Evolutionary conservation across 805 yeast species (phyloP).

Genomic region (Metschnikowia aberdeeniae): DNA sequence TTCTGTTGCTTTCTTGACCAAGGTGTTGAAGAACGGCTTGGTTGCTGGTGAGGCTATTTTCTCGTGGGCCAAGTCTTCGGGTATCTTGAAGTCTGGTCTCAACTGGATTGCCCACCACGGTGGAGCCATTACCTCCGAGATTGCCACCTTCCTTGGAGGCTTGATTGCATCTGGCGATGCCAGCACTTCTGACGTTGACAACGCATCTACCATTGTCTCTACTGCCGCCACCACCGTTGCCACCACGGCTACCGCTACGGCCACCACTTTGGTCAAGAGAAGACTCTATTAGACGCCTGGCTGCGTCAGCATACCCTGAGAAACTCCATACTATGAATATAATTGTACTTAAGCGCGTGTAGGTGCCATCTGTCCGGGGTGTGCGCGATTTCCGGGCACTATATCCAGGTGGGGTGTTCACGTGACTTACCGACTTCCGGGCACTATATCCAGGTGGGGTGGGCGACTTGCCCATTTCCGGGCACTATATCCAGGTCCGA

Average conservation of each 20-base stretch:
- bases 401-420: too few species aligned
- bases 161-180: conserved; percentile 24
- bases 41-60: conserved; percentile 32
- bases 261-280: conserved; percentile 25
- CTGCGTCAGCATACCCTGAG: conserved; percentile 2
- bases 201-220: conserved; percentile 16
- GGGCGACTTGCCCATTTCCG: too few species aligned
- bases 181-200: conserved; percentile 23
- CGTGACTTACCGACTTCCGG: too few species aligned
- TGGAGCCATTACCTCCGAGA: conserved; percentile 20
- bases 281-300: conserved; percentile 17
- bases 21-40: conserved; percentile 32
- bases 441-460: too few species aligned
- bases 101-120: conserved; percentile 25
- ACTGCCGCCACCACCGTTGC: conserved; percentile 20
- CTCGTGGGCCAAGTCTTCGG: conserved; percentile 35
- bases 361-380: too few species aligned
- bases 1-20: conserved; percentile 28
- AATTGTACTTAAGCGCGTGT: background rate
- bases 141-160: conserved; percentile 28
- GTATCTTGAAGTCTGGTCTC: conserved; percentile 28
- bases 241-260: conserved; percentile 16
- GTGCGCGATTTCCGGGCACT: too few species aligned
- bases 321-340: background rate
- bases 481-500: too few species aligned